A percentile compares a stretch with the other conserved stretches of the same genome.
These are phyloP conservation scores for Annulohypoxylon truncatum DNA, from an alignment of 2,329 filamentous ascomycete genomes.

Conservation along the genomic window DNA sequence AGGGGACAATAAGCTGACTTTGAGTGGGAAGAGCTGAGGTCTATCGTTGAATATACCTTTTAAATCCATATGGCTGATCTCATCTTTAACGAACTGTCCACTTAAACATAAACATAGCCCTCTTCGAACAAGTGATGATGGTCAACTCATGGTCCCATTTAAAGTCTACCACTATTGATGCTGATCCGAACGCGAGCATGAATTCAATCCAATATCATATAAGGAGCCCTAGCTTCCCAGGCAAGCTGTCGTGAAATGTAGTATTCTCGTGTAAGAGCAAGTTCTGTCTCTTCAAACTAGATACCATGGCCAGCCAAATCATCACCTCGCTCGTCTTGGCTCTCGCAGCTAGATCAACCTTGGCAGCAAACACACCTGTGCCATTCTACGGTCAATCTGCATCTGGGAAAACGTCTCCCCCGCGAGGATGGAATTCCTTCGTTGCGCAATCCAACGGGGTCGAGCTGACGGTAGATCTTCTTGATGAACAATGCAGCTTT, in stretches of 20 bases:
- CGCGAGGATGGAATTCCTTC: conserved; percentile 46
- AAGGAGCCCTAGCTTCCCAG: background rate
- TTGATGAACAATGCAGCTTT: conserved; percentile 42
- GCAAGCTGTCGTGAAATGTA: background rate
- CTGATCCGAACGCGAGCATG: background rate
- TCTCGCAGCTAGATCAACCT: background rate
- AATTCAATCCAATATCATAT: background rate
- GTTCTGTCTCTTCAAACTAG: background rate
- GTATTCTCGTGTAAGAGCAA: background rate
- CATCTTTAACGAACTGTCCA: background rate
- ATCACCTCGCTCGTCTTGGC: background rate
- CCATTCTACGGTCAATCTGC: background rate
- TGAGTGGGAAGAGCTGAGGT: background rate
- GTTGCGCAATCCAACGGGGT: conserved; percentile 40
- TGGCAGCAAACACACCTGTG: background rate
- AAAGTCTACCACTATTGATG: background rate
- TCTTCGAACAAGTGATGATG: background rate
- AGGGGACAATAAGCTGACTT: background rate
- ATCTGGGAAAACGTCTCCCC: background rate
- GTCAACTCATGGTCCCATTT: background rate
- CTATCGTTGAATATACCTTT: background rate
- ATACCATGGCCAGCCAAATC: background rate
- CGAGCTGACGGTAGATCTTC: conserved; percentile 39
- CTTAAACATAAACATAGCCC: background rate
- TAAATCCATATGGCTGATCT: background rate